Conservation (phyloP, 2,329 filamentous ascomycete genomes). For the Penicillium sp. region DNA sequence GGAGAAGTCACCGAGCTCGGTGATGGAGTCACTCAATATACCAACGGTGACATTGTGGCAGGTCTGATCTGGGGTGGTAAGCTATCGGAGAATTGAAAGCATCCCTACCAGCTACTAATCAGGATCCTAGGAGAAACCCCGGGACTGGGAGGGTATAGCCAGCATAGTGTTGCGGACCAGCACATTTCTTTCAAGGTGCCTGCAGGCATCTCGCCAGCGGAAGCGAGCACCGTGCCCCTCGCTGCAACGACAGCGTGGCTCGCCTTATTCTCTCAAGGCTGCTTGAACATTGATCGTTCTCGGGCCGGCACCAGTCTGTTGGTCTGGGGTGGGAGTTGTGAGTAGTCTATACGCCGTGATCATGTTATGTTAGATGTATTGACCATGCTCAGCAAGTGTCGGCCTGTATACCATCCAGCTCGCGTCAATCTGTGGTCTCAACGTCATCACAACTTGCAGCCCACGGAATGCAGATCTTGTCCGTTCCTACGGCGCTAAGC, state of each 20-base stretch:
- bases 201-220: conserved; percentile 23
- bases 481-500: conserved; percentile 33
- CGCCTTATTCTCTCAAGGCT: conserved; percentile 42
- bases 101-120: neutral
- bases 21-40: conserved; percentile 26
- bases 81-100: neutral
- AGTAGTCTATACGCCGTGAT: conserved; percentile 9
- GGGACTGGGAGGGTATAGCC: conserved; percentile 41
- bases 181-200: conserved; percentile 45
- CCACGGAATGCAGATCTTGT: conserved; percentile 34
- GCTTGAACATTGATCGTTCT: conserved; percentile 35
- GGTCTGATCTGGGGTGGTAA: conserved; percentile 37
- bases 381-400: conserved; percentile 39
- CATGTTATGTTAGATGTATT: neutral
- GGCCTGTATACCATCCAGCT: conserved; percentile 42
- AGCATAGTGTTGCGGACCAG: conserved; percentile 45
- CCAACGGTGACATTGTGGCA: conserved; percentile 36
- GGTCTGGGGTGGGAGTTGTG: conserved; percentile 50
- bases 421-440: conserved; percentile 34
- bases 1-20: conserved; percentile 37
- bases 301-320: conserved; percentile 31
- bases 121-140: neutral
- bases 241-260: conserved; percentile 44
- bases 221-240: conserved; percentile 44
- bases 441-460: conserved; percentile 40